These are phyloP conservation scores for Mycena capillaripes DNA, from an alignment of 768 basidiomycete species.

Conservation along the genomic window DNA sequence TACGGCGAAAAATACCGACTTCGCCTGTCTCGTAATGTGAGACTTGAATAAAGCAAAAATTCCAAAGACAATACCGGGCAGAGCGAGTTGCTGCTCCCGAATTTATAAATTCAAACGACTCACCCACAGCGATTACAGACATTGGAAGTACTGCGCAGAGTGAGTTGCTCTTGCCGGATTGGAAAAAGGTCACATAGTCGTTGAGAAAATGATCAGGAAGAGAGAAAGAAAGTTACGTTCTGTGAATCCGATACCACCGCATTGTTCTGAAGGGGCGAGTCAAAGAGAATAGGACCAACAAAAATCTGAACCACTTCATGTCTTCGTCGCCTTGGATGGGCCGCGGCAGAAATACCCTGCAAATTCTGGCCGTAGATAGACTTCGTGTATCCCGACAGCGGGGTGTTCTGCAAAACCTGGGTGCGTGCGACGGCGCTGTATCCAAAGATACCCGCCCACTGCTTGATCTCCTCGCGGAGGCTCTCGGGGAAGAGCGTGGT, in stretches of 20 bases:
- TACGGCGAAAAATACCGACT: too few relatives aligned
- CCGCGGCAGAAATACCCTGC: constrained; percentile 61
- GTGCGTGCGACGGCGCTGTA: constrained; percentile 54
- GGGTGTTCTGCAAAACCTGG: constrained; percentile 52
- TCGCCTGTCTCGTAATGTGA: too few relatives aligned
- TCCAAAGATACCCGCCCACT: constrained; percentile 71
- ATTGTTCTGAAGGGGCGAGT: neutral
- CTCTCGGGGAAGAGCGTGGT: constrained; percentile 64
- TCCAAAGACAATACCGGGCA: too few relatives aligned
- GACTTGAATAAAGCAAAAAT: too few relatives aligned
- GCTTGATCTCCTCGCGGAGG: constrained; percentile 65
- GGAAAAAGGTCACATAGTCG: too few relatives aligned
- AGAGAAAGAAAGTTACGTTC: neutral
- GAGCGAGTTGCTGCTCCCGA: too few relatives aligned
- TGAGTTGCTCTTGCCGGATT: too few relatives aligned
- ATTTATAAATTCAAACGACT: too few relatives aligned
- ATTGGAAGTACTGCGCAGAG: constrained; percentile 29
- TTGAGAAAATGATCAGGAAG: neutral
- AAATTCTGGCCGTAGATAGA: constrained; percentile 63
- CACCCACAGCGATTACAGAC: too few relatives aligned
- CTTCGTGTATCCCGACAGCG: constrained; percentile 60
- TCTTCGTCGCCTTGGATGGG: constrained; percentile 62
- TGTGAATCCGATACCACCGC: neutral
- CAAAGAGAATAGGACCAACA: neutral
- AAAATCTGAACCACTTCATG: constrained; percentile 63